Conservation (phyloP, 305 asterid genomes). For the Fraxinus velutina region DNA sequence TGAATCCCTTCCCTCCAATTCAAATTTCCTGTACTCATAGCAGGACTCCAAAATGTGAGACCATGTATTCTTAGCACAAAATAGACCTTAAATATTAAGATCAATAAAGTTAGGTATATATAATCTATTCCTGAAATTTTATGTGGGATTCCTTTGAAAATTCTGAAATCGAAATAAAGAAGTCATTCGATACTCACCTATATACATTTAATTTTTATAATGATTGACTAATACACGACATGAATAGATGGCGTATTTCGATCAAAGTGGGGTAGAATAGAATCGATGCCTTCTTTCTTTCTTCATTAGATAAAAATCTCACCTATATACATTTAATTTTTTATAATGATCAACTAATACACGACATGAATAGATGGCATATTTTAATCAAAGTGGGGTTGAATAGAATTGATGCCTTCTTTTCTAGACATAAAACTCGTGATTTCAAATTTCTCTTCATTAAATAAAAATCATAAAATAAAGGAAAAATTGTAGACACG, state of each 20-base stretch:
- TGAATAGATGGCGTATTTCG: neutral
- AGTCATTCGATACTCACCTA: neutral
- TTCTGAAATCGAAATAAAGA: neutral
- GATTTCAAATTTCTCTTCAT: neutral
- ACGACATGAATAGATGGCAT: neutral
- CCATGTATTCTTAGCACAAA: too few species aligned
- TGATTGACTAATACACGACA: neutral
- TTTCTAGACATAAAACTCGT: neutral
- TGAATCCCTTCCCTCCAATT: too few species aligned
- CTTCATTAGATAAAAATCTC: neutral
- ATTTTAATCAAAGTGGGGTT: neutral
- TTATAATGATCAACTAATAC: neutral
- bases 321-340: neutral
- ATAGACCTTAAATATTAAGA: neutral
- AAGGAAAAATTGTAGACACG: too few species aligned
- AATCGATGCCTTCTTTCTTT: too few species aligned
- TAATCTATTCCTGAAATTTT: neutral
- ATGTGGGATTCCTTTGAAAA: neutral
- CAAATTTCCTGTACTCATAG: too few species aligned
- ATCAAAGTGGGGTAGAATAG: neutral
- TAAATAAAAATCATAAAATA: neutral
- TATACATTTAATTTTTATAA: neutral
- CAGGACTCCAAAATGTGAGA: too few species aligned
- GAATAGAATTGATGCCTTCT: neutral
- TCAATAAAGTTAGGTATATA: neutral